Evolutionary conservation across 345 rosid genomes (phyloP), one percentile per base, ranked within the genome.

Genomic region (Firmiana major): DNA sequence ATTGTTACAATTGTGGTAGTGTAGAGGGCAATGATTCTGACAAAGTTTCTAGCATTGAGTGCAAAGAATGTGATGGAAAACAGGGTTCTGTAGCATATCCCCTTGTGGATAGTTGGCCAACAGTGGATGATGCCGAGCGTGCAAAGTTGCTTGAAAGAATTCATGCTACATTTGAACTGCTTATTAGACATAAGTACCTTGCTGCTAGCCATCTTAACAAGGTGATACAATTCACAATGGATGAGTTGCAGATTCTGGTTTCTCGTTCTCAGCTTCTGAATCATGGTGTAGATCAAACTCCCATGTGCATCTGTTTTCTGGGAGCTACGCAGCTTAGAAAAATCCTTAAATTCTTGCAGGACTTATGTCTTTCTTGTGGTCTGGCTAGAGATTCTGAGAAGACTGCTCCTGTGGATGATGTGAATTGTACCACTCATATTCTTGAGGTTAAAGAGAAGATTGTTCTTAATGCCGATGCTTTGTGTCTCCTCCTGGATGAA

Each of bases 341-440:
- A 84, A 87, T 93, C 77, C 89, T 92, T 42, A 91, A 92, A 80
- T 96, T 90, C 88, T 85, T 96, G 86, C 98, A 92, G 88, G 98
- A 92, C 63, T 69, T 93, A 57, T 88, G 94, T 77, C 89, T 87
- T 80, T 85, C 89, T 74, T 91, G 97, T 84, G 90, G 90, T 78
- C 84, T 93, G 86, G 86, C 88, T 82, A 87, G 88, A 80, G 84
- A 82, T 86, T 82, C 96, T 73, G 97, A 91, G 81, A 92, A 87
- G 84, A 80, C 36, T 75, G 84, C 51, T 73, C 65, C 83, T 17
- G 22, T 62, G 13, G 93, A 90, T 79, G 91, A 89, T 75, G 82
- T 72, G 62, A 88, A 78, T 74, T 58, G 78, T 78, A 83, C 79
- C 42, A 55, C 78, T 58, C 84, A 68, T 65, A 73, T 48, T 75